Percentiles rank a stretch among this genome's conserved stretches.
Conservation (phyloP, 108 stramenopile genomes). For the Nannochloropsis gaditana region DNA sequence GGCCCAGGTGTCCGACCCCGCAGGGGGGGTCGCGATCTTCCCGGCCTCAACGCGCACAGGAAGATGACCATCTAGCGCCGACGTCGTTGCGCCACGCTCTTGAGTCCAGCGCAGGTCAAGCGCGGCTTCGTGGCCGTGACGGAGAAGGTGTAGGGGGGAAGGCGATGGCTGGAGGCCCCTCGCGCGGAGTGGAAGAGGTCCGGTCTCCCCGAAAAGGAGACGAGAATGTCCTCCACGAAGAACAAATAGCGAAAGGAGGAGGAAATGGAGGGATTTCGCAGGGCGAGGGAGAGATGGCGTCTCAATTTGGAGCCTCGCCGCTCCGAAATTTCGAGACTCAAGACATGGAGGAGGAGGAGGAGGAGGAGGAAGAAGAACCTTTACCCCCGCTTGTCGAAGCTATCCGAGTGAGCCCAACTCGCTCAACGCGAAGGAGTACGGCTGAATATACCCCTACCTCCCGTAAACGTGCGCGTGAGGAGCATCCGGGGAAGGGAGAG, state of each 20-base stretch:
- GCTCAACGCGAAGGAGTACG: background rate
- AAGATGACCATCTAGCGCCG: too few relatives aligned
- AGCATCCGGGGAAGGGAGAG: background rate
- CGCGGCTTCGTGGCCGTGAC: too few relatives aligned
- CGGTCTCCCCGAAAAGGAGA: background rate
- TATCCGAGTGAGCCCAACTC: background rate
- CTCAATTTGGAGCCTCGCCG: background rate
- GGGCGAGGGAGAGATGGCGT: background rate
- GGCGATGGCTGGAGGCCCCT: too few relatives aligned
- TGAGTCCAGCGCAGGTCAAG: too few relatives aligned
- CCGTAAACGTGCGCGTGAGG: background rate
- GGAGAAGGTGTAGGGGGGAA: too few relatives aligned
- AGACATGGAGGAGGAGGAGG: background rate
- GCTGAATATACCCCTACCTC: background rate
- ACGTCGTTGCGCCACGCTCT: too few relatives aligned
- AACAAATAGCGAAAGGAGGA: background rate
- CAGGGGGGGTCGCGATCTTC: too few relatives aligned
- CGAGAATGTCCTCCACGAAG: background rate
- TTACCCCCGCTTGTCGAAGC: background rate
- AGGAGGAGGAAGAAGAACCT: constrained; percentile 1
- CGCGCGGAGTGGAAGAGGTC: too few relatives aligned
- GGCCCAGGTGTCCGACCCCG: too few relatives aligned
- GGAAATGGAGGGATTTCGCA: background rate
- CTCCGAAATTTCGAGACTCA: constrained; percentile 1
- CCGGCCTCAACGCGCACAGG: too few relatives aligned